These are phyloP conservation scores for Microsporum audouinii DNA, from an alignment of 2,329 filamentous ascomycete species.

Conservation along the genomic window DNA sequence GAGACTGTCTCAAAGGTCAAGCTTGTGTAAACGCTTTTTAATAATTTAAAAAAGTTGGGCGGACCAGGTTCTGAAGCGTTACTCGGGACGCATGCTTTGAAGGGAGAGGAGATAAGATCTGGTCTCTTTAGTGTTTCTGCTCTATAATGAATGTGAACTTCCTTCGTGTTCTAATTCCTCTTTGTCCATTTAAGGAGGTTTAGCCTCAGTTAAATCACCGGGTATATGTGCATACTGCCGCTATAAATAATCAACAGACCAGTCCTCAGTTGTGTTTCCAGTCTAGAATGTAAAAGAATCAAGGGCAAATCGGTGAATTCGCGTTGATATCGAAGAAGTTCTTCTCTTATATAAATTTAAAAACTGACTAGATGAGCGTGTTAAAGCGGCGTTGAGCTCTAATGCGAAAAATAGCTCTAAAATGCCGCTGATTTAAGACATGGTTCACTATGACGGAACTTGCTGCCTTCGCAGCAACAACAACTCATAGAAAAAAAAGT, in stretches of 20 bases:
- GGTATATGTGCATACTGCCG: background rate
- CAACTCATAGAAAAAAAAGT: background rate
- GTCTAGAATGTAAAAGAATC: background rate
- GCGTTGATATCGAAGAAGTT: background rate
- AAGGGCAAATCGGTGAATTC: background rate
- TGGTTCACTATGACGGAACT: background rate
- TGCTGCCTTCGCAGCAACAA: background rate
- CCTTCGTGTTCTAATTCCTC: background rate
- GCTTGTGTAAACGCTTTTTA: conserved; percentile 41
- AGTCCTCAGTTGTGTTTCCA: no score
- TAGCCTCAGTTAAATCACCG: background rate
- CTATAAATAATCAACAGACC: background rate
- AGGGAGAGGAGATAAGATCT: background rate
- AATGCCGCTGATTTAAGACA: background rate
- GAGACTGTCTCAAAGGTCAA: conserved; percentile 59
- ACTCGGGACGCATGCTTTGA: background rate
- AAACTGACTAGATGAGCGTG: background rate
- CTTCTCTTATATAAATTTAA: background rate
- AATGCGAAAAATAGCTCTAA: background rate
- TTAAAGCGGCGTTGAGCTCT: background rate
- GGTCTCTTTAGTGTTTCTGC: background rate
- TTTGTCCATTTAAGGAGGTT: no score
- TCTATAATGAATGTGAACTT: background rate
- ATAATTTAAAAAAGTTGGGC: background rate
- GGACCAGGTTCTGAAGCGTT: background rate